These are phyloP conservation scores for Corniculantispora saksenae DNA, from an alignment of 2,329 filamentous ascomycete genomes.

Conservation along the genomic window DNA sequence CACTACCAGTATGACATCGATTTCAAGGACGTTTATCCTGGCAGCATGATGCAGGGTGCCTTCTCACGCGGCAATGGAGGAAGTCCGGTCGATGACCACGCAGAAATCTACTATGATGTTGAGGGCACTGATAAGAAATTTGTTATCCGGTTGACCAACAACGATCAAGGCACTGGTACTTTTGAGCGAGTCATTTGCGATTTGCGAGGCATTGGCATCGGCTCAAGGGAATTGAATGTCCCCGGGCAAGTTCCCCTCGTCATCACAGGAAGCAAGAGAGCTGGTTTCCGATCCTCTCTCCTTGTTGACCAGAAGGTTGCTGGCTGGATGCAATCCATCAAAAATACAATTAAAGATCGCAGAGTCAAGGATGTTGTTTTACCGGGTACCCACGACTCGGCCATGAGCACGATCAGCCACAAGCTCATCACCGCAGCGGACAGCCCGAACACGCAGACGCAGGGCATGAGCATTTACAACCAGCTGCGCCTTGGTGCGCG, in stretches of 20 bases:
- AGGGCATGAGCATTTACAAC: slow-evolving; percentile 44
- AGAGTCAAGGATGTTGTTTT: slow-evolving; percentile 46
- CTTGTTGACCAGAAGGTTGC: slow-evolving; percentile 22
- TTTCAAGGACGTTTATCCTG: slow-evolving; percentile 33
- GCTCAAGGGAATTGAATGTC: slow-evolving; percentile 33
- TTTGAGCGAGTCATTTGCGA: slow-evolving; percentile 27
- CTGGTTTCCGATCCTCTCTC: slow-evolving; percentile 33
- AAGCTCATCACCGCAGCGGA: slow-evolving; percentile 38
- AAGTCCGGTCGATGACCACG: slow-evolving; percentile 28
- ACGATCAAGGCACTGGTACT: slow-evolving; percentile 27
- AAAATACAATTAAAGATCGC: slow-evolving; percentile 35
- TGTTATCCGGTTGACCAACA: slow-evolving; percentile 29
- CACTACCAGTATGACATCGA: slow-evolving; percentile 32
- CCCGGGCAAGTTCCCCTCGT: slow-evolving; percentile 34
- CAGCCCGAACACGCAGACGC: slow-evolving; percentile 44
- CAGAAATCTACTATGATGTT: slow-evolving; percentile 33
- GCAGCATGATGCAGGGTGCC: too few species aligned
- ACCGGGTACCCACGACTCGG: slow-evolving; percentile 50
- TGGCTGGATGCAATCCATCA: slow-evolving; percentile 35
- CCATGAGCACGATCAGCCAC: slow-evolving; percentile 44
- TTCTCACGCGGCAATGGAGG: too few species aligned
- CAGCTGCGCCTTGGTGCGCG: slow-evolving; percentile 47
- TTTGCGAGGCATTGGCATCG: slow-evolving; percentile 32
- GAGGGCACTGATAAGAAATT: slow-evolving; percentile 32
- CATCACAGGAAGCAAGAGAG: slow-evolving; percentile 34